phyloP scores from a whole-genome alignment of 352 stramenopile species.

The Aphanomyces stellatus region DNA sequence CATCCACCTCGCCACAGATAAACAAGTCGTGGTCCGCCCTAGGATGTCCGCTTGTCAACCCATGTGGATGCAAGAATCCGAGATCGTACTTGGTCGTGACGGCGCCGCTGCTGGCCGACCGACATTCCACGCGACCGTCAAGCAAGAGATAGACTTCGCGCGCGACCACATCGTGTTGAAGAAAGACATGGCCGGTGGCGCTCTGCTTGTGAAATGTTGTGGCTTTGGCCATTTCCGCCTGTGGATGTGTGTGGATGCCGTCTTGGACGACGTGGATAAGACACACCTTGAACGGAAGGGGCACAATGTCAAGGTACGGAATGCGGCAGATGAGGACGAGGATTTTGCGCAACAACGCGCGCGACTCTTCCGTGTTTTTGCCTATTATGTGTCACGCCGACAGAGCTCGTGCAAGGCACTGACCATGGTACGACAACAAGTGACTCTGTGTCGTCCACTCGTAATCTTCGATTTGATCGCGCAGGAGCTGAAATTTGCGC shows the following conservation, averaged over 20 bases:
- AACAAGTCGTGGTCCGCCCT: background rate
- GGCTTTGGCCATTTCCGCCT: constrained; percentile 2
- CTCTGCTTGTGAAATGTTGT: background rate
- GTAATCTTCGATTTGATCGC: constrained; percentile 2
- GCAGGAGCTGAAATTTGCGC: background rate
- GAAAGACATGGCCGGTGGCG: background rate
- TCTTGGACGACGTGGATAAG: background rate
- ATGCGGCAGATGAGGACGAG: background rate
- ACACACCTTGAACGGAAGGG: background rate
- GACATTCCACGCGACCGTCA: background rate
- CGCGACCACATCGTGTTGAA: background rate
- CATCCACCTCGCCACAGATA: background rate
- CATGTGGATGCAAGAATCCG: no score
- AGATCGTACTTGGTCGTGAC: background rate
- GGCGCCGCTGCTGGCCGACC: background rate
- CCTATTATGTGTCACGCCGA: background rate
- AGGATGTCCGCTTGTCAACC: no score
- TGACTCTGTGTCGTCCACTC: background rate
- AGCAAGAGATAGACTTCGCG: background rate
- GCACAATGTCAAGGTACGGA: background rate
- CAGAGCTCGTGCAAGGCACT: background rate
- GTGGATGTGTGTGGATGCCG: background rate
- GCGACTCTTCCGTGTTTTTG: background rate
- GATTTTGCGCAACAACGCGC: background rate
- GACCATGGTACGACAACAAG: background rate